Percentiles rank a stretch among this genome's conserved stretches.
Evolutionary conservation across 2,329 filamentous ascomycete genomes (phyloP).

Genomic region (Fusarium sp.): DNA sequence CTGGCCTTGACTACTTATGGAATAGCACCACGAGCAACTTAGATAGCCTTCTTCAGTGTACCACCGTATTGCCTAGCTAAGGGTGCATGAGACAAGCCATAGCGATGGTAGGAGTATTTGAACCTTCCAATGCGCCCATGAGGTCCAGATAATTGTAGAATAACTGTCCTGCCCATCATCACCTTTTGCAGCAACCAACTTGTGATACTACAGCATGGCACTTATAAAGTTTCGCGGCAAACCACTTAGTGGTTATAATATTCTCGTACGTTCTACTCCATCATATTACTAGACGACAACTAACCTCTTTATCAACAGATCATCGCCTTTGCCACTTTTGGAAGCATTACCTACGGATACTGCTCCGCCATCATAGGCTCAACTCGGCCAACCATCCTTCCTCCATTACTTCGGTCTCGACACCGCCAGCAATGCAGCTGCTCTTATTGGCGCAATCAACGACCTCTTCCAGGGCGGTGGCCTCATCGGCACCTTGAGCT

Average conservation of each 20-base stretch:
- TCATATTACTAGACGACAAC: too few relatives aligned
- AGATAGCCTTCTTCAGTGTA: not conserved
- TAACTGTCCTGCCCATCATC: fast-evolving
- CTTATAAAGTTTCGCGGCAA: not conserved
- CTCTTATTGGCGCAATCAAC: not conserved
- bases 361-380: not conserved
- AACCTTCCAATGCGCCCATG: not conserved
- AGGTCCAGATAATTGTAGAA: not conserved
- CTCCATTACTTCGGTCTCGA: not conserved
- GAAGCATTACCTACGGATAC: not conserved
- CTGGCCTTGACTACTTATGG: not conserved
- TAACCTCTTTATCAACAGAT: not conserved
- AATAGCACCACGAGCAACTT: not conserved
- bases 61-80: not conserved
- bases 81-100: not conserved
- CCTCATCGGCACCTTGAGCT: not conserved
- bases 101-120: not conserved
- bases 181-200: not conserved
- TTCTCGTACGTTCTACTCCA: not conserved
- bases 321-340: not conserved
- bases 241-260: not conserved
- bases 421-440: not conserved
- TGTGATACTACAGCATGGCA: not conserved
- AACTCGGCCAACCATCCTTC: not conserved
- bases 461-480: not conserved